phyloP scores from a whole-genome alignment of 2,329 filamentous ascomycete genomes.

The Aurifilum marmelostoma region DNA sequence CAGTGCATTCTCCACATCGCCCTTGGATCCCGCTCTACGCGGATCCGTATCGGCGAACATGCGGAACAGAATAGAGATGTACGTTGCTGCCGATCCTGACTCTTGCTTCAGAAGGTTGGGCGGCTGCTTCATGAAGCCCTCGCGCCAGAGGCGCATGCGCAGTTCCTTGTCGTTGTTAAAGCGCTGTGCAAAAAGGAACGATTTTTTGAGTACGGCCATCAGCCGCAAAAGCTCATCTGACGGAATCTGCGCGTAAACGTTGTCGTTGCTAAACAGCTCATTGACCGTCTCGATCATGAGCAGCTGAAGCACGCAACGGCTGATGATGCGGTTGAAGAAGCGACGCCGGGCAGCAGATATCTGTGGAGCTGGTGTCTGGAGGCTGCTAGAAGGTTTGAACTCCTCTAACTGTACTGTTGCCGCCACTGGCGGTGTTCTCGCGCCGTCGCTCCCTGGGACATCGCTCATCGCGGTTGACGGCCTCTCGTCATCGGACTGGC shows the following conservation, averaged over 20 bases:
- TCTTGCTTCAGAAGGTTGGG: constrained; percentile 98
- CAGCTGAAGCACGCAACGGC: constrained; percentile 93
- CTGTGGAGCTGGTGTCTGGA: constrained; percentile 86
- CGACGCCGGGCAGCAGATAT: constrained; percentile 90
- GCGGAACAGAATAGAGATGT: constrained; percentile 91
- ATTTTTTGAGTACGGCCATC: constrained; percentile 94
- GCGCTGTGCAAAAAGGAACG: constrained; percentile 92
- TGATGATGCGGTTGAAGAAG: constrained; percentile 99
- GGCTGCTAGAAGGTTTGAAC: constrained; percentile 75
- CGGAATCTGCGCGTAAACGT: constrained; percentile 91
- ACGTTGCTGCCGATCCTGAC: constrained; percentile 87
- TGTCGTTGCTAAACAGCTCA: constrained; percentile 96
- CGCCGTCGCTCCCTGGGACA: constrained; percentile 41
- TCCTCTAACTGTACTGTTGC: constrained; percentile 67
- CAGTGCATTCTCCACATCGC: constrained; percentile 86
- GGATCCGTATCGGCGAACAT: constrained; percentile 94
- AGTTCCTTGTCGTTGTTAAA: constrained; percentile 99
- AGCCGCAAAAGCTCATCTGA: constrained; percentile 85
- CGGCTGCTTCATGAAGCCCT: constrained; percentile 99
- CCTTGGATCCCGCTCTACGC: constrained; percentile 77
- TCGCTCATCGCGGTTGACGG: constrained; percentile 35
- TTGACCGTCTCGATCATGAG: constrained; percentile 99
- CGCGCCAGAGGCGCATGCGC: constrained; percentile 89
- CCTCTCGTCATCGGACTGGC: constrained; percentile 37
- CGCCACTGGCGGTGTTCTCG: constrained; percentile 35